phyloP scores from a whole-genome alignment of 768 basidiomycete genomes.

The Lyophyllum semitale region DNA sequence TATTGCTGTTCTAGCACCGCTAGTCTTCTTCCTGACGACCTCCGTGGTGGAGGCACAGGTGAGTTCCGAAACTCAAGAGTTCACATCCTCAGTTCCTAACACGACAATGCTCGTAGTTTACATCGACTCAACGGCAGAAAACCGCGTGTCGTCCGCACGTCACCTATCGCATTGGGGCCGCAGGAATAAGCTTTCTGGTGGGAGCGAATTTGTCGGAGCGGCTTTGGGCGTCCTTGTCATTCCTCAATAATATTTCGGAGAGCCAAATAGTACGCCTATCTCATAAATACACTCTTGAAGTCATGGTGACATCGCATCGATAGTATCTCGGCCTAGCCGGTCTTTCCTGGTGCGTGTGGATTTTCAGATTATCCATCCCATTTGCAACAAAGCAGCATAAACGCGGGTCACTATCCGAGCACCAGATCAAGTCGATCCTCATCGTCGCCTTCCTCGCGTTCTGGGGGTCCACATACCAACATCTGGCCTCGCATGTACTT shows the following conservation, averaged over 20 bases:
- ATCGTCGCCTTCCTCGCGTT: constrained; percentile 33
- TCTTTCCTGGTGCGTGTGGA: constrained; percentile 30
- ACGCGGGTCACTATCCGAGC: constrained; percentile 13
- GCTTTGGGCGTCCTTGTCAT: constrained; percentile 29
- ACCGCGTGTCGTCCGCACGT: constrained; percentile 11
- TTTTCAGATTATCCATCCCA: constrained; percentile 21
- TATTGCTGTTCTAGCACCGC: constrained; percentile 53
- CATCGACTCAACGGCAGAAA: constrained; percentile 6
- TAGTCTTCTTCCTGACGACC: constrained; percentile 52
- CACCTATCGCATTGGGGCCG: constrained; percentile 23
- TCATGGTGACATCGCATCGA: not conserved
- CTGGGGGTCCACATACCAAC: constrained; percentile 36
- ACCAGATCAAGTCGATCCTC: constrained; percentile 25
- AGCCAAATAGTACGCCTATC: constrained; percentile 39
- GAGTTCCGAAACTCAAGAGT: constrained; percentile 12
- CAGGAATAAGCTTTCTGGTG: constrained; percentile 26
- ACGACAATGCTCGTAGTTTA: constrained; percentile 2
- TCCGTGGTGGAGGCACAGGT: constrained; percentile 38
- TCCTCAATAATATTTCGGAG: constrained; percentile 33
- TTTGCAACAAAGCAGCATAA: constrained; percentile 18
- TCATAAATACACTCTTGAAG: not conserved
- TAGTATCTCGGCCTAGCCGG: constrained; percentile 35
- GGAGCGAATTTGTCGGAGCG: constrained; percentile 26
- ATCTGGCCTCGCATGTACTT: constrained; percentile 57
- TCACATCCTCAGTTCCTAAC: not conserved